Evolutionary conservation across 2,329 filamentous ascomycete genomes (phyloP).

Genomic region (Mycosphaerelloides madeirae): DNA sequence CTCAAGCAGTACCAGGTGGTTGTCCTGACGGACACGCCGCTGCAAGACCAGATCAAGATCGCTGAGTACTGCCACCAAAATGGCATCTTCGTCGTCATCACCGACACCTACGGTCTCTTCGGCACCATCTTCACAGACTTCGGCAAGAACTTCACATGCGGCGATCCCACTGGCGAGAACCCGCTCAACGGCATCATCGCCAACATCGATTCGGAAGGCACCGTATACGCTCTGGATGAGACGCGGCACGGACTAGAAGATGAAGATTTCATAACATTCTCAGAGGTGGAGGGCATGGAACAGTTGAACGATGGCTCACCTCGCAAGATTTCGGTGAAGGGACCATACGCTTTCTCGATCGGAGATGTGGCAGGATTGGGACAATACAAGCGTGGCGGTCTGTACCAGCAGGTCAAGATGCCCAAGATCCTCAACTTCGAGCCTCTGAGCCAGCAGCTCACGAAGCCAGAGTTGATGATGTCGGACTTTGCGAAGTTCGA

Average conservation of each 20-base stretch:
- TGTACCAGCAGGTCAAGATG: slow-evolving; percentile 98
- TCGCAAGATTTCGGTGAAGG: slow-evolving; percentile 88
- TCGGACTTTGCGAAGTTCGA: slow-evolving; percentile 99
- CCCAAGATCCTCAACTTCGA: slow-evolving; percentile 90
- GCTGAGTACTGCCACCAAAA: slow-evolving; percentile 93
- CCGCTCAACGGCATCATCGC: slow-evolving; percentile 84
- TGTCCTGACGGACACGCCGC: slow-evolving; percentile 77
- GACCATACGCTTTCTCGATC: slow-evolving; percentile 93
- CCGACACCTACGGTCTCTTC: slow-evolving; percentile 90
- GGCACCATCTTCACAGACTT: slow-evolving; percentile 97
- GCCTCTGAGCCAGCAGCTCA: slow-evolving; percentile 68
- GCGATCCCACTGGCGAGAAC: slow-evolving; percentile 86
- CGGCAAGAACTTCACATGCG: slow-evolving; percentile 84
- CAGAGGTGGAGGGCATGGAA: slow-evolving; percentile 90
- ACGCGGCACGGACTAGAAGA: slow-evolving; percentile 92
- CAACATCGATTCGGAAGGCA: slow-evolving; percentile 78
- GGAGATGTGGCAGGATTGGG: slow-evolving; percentile 86
- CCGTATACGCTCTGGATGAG: slow-evolving; percentile 91
- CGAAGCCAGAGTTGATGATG: slow-evolving; percentile 82
- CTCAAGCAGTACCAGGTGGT: slow-evolving; percentile 90
- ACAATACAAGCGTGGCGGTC: slow-evolving; percentile 79
- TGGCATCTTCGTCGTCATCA: slow-evolving; percentile 81
- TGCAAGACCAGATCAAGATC: slow-evolving; percentile 75
- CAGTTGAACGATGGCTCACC: slow-evolving; percentile 76
- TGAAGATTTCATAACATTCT: slow-evolving; percentile 93